Conservation (phyloP, 108 stramenopile genomes). For the Cyclotella distinguenda region DNA sequence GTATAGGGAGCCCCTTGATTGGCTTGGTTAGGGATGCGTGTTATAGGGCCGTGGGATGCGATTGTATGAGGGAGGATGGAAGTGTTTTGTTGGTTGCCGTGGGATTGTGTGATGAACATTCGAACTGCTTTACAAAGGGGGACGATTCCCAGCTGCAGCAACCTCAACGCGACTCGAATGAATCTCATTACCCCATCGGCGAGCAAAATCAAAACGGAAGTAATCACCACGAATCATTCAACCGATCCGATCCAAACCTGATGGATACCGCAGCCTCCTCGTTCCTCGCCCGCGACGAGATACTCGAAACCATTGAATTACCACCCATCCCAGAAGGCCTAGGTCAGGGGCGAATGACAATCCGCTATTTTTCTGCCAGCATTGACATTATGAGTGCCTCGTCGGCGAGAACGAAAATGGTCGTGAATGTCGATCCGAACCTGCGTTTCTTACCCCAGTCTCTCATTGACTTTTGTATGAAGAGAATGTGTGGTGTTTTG, state of each 20-base stretch:
- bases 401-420: slow-evolving; percentile 67
- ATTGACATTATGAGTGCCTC: slow-evolving; percentile 79
- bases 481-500: slow-evolving; percentile 85
- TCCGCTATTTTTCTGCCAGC: slow-evolving; percentile 67
- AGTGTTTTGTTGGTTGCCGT: slow-evolving; percentile 76
- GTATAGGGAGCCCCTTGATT: slow-evolving; percentile 64
- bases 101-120: slow-evolving; percentile 30
- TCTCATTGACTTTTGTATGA: slow-evolving; percentile 91
- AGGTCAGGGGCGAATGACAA: slow-evolving; percentile 78
- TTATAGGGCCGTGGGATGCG: slow-evolving; percentile 88
- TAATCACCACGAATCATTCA: not conserved
- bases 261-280: slow-evolving; percentile 5
- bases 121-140: not conserved
- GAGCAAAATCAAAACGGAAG: not conserved
- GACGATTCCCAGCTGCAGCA: not conserved
- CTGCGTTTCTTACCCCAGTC: slow-evolving; percentile 75
- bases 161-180: not conserved
- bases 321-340: slow-evolving; percentile 68
- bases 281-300: slow-evolving; percentile 54
- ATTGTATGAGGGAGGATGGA: slow-evolving; percentile 85
- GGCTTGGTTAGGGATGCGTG: slow-evolving; percentile 73
- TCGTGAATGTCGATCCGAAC: slow-evolving; percentile 91
- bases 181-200: not conserved
- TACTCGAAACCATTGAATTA: slow-evolving; percentile 57
- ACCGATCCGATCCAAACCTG: not conserved